A percentile compares a stretch with the other conserved stretches of the same genome.
phyloP scores from a whole-genome alignment of 2,329 filamentous ascomycete genomes.

The Colletotrichum eremochloae region DNA sequence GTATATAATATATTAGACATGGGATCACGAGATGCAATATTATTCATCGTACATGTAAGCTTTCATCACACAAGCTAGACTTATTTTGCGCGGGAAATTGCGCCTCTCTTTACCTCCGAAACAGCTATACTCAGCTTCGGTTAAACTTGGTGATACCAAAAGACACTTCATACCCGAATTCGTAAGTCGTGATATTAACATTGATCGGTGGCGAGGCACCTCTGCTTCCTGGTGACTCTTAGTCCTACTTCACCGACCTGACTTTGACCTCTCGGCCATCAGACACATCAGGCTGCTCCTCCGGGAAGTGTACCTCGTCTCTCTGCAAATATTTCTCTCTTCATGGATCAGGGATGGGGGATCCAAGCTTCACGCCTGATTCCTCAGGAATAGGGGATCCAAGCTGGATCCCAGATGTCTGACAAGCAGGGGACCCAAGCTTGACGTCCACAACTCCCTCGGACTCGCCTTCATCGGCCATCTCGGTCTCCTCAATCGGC shows the following conservation, averaged over 20 bases:
- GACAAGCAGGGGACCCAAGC: constrained; percentile 13
- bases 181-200: constrained; percentile 21
- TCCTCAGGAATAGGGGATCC: constrained; percentile 16
- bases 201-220: not conserved
- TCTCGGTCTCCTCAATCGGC: not conserved
- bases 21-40: not conserved
- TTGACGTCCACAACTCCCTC: not conserved
- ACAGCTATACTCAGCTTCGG: not conserved
- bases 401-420: constrained; percentile 2
- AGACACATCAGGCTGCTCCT: not conserved
- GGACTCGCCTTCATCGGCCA: not conserved
- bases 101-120: not conserved
- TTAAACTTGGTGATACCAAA: too few relatives aligned
- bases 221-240: not conserved
- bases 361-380: constrained; percentile 5
- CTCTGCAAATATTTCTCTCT: not conserved
- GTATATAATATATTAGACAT: not conserved
- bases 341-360: not conserved
- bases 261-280: not conserved
- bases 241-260: not conserved
- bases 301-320: not conserved
- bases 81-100: not conserved
- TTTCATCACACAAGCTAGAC: not conserved
- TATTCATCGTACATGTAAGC: not conserved
- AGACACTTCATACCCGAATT: constrained; percentile 1